A percentile compares a stretch with the other conserved stretches of the same genome.
Evolutionary conservation across 139 green algal genomes (phyloP).

Genomic region (Tetratostichococcus sp.): DNA sequence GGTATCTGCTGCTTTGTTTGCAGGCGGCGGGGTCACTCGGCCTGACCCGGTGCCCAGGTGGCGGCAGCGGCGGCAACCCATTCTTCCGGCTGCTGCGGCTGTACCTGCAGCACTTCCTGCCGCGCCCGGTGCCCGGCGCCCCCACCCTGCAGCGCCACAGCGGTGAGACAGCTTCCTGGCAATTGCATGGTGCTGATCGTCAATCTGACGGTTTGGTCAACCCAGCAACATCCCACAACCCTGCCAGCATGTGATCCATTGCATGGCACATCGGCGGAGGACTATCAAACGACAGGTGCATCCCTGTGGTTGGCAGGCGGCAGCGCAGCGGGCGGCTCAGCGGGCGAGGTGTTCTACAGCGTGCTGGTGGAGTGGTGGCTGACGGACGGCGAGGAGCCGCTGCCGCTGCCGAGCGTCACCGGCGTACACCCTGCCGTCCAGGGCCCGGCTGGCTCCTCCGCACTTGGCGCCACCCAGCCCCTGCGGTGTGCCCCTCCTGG

Average conservation of each 20-base stretch:
- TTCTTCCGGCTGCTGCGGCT: conserved; percentile 60
- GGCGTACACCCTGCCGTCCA: not conserved
- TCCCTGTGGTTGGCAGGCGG: not conserved
- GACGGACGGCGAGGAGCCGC: conserved; percentile 59
- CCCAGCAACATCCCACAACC: no score
- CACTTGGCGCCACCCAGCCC: not conserved
- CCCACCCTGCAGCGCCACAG: no score
- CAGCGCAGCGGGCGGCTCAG: no score
- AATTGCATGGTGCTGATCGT: no score
- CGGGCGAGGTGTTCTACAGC: conserved; percentile 34
- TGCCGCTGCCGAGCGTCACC: conserved; percentile 26
- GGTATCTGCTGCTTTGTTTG: no score
- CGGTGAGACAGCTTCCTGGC: not conserved
- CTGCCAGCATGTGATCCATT: no score
- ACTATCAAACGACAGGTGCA: no score
- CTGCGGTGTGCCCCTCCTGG: not conserved
- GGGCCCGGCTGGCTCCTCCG: conserved; percentile 1
- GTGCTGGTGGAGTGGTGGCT: conserved; percentile 79
- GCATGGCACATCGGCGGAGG: no score
- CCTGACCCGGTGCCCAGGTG: not conserved
- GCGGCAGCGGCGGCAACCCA: conserved; percentile 28
- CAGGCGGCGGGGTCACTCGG: not conserved
- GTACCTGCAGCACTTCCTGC: conserved; percentile 65
- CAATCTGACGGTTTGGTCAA: no score
- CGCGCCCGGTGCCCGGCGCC: conserved; percentile 17